phyloP scores from a whole-genome alignment of 768 basidiomycete genomes.

The Auriscalpium orientale region DNA sequence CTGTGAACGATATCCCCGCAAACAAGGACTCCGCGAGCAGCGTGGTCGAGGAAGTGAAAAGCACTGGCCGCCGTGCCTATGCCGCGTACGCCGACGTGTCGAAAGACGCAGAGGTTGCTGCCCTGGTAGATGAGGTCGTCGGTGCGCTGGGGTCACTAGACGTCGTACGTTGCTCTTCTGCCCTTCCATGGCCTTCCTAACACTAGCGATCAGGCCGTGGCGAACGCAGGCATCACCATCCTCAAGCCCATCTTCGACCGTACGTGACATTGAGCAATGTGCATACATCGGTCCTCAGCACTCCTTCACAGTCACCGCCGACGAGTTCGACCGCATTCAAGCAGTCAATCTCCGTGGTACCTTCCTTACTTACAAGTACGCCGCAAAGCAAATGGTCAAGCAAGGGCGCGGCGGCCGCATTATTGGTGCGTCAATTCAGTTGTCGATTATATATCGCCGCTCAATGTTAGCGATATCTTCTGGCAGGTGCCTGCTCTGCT shows the following conservation, averaged over 20 bases:
- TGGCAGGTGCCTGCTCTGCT: constrained; percentile 7
- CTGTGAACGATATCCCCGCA: constrained; percentile 24
- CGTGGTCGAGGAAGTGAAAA: neutral
- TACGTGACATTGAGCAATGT: constrained; percentile 1
- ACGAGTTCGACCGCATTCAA: constrained; percentile 3
- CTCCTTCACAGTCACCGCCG: neutral
- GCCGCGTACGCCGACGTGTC: constrained; percentile 6
- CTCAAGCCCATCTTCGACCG: constrained; percentile 12
- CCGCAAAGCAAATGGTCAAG: constrained; percentile 16
- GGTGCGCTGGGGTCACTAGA: constrained; percentile 21
- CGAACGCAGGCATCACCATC: constrained; percentile 18
- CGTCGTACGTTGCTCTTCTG: constrained; percentile 20
- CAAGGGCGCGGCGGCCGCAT: constrained; percentile 12
- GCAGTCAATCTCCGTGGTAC: constrained; percentile 4
- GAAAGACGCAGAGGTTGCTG: neutral
- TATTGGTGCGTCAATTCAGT: constrained; percentile 1
- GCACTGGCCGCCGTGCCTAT: constrained; percentile 3
- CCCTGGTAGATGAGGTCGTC: constrained; percentile 6
- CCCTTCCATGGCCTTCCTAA: too few species aligned
- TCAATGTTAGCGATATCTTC: neutral
- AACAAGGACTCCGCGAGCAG: neutral
- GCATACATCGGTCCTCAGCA: neutral
- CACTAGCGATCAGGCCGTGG: constrained; percentile 14
- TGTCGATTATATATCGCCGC: neutral
- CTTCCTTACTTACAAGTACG: constrained; percentile 19